Base-by-base conservation (phyloP, 345 rosid genomes). In the Camelina sativa region DNA sequence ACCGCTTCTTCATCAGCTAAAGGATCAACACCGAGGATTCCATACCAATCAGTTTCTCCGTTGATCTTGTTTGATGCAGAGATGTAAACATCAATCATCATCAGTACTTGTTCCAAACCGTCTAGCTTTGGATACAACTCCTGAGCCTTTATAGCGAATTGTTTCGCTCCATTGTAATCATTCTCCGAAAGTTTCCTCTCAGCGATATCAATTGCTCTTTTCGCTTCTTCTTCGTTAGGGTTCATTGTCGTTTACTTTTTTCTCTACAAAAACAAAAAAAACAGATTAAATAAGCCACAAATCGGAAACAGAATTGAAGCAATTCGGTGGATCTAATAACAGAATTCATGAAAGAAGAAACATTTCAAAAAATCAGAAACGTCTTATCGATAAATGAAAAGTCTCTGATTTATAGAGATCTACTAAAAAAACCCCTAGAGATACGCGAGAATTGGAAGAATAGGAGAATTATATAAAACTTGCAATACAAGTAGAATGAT, bases 21-120 rank as follows among this genome's bases (percentile, higher is more conserved):
- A 38, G 88, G 85, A 67, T 74, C 85, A n/a, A 80, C 82, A 53
- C 91, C 90, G 34, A 91, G 90, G 40, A 91, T 66, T 53, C 85
- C 85, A 23, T 86, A 87, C 93, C 91, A 91, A 78, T 89, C 89
- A 10, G 71, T 74, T 76, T 92, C 89, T 10, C 54, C 58, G 44
- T 86, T 87, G 23, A 52, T 57, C 2, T 8, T 5, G 25, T 12
- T 48, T 35, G 40, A 35, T 22, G 75, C 50, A 46, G 67, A 35
- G 67, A 60, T 37, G 11, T 59, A 60, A 35, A 48, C 51, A 48
- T 71, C 28, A 25, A 70, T 19, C 46, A 70, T 46, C 32, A 58
- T 70, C 37, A 34, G 1, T 10, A 50, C 47, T 15, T 58, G 35
- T 19, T 51, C 16, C 20, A 61, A 19, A 67, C 75, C 73, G 20